Percentiles rank a stretch among this genome's conserved stretches.
These are phyloP conservation scores for Macadamia tetraphylla DNA, from an alignment of 164 flowering plant genomes.

Conservation along the genomic window DNA sequence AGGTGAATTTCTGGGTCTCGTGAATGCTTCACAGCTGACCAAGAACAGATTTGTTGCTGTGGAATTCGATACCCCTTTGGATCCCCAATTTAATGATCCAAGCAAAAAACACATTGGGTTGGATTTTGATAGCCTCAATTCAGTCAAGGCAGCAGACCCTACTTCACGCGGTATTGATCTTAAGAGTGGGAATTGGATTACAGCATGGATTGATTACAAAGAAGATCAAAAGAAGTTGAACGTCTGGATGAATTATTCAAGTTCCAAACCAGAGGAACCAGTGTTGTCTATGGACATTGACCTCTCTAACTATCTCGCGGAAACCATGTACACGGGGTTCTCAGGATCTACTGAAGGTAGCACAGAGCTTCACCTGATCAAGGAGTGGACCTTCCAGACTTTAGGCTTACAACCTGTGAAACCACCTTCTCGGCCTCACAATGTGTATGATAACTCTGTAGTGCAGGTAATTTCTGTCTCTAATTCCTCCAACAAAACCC, in stretches of 20 bases:
- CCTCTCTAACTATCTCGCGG: slow-evolving; percentile 45
- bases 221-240: slow-evolving; percentile 32
- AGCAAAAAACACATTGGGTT: slow-evolving; percentile 71
- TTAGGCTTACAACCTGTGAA: slow-evolving; percentile 35
- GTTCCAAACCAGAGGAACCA: slow-evolving; percentile 46
- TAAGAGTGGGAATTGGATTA: slow-evolving; percentile 64
- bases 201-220: slow-evolving; percentile 77
- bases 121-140: slow-evolving; percentile 55
- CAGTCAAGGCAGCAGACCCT: slow-evolving; percentile 47
- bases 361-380: slow-evolving; percentile 65
- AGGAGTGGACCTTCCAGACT: slow-evolving; percentile 66
- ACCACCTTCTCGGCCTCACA: slow-evolving; percentile 37
- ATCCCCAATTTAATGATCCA: slow-evolving; percentile 54
- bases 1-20: slow-evolving; percentile 75
- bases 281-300: slow-evolving; percentile 42
- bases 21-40: slow-evolving; percentile 52
- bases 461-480: slow-evolving; percentile 29
- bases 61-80: slow-evolving; percentile 72
- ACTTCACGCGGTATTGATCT: slow-evolving; percentile 39
- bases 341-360: slow-evolving; percentile 86
- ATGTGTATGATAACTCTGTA: slow-evolving; percentile 48
- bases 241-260: slow-evolving; percentile 62
- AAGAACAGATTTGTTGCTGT: slow-evolving; percentile 60
- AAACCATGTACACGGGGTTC: slow-evolving; percentile 64
- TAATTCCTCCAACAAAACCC: slow-evolving; percentile 18